Percentiles rank a stretch among this genome's conserved stretches.
These are phyloP conservation scores for Albophoma yamanashiensis DNA, from an alignment of 2,329 filamentous ascomycete genomes.

Conservation along the genomic window DNA sequence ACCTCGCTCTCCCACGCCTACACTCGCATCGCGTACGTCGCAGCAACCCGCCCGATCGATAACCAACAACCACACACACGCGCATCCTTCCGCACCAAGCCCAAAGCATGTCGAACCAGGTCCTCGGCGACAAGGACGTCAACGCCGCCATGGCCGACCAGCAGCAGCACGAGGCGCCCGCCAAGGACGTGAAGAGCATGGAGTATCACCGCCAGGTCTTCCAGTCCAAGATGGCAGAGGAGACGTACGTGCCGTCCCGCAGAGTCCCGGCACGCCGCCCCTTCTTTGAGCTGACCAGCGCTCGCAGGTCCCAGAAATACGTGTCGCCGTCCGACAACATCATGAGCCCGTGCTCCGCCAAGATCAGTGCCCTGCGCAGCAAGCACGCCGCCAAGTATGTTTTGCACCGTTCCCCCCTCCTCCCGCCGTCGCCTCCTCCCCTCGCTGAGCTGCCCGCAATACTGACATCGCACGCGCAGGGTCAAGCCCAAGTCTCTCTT, in stretches of 20 bases:
- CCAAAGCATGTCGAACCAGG: constrained; percentile 33
- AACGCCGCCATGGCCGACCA: constrained; percentile 39
- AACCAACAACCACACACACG: neutral
- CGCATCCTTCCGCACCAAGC: neutral
- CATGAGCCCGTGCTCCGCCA: constrained; percentile 77
- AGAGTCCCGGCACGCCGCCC: neutral
- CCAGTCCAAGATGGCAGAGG: constrained; percentile 58
- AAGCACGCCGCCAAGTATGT: constrained; percentile 71
- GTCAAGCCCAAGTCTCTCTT: constrained; percentile 60
- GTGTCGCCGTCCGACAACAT: constrained; percentile 81
- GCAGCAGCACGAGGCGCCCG: constrained; percentile 9
- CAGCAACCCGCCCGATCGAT: neutral
- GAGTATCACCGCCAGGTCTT: constrained; percentile 70
- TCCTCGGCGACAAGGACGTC: constrained; percentile 56
- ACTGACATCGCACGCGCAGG: constrained; percentile 22
- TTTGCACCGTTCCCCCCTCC: constrained; percentile 11
- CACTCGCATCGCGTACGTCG: neutral
- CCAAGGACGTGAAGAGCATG: constrained; percentile 52
- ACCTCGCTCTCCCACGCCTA: neutral
- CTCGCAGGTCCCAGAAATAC: constrained; percentile 30
- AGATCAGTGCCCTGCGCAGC: constrained; percentile 69
- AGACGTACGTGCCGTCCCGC: constrained; percentile 40
- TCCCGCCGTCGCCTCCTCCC: neutral
- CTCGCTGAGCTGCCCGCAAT: too few relatives aligned
- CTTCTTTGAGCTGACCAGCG: neutral